Evolutionary conservation across 2,329 filamentous ascomycete species (phyloP), one percentile per base, ranked within the genome.

Genomic region (Xylaria sp.): DNA sequence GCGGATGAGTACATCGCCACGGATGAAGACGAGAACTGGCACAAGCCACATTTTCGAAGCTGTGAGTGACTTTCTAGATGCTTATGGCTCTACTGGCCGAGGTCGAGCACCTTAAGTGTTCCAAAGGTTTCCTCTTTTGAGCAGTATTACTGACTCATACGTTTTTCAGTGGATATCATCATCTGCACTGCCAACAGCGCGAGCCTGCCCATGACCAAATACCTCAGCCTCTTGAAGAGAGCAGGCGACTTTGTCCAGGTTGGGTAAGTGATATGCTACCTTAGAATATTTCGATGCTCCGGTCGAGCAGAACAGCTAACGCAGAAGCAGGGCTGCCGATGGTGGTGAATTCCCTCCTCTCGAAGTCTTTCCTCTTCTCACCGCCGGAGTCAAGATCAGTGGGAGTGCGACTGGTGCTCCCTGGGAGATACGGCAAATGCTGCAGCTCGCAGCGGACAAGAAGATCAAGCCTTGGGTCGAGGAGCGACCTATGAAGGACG

Each of bases 191-290:
- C 90, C 32, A 88, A 85, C 8, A 77, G 73, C 56, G 60, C 70
- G 2, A 73, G 78, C 18, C 91, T 93, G 89, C 91, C 91, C 0
- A 76, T 93, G 32, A 79, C 80, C 65, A 78, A 86, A 51, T 94
- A 93, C 79, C 81, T 94, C 65, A 75, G 80, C 15, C 82, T 93
- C 9, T 82, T 92, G n/a, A 84, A 86, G 71, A 80, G 83, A 10
- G 84, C 87, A 61, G 90, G 91, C 20, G 84, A 83, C 5, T 89
- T 91, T 76, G 84, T 93, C 66, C 89, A 92, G 79, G 84, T 93
- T 58, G 91, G 91, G 74, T 77, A 70, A 65, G 72, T 74, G 20
- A 15, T 37, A 4, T 37, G 15, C 2, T 18, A 48, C 13, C 18
- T 23, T 34, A 13, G 28, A 18, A 25, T 25, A 50, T 48, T 32